phyloP scores from a whole-genome alignment of 768 basidiomycete genomes.

The Suillus subaureus region DNA sequence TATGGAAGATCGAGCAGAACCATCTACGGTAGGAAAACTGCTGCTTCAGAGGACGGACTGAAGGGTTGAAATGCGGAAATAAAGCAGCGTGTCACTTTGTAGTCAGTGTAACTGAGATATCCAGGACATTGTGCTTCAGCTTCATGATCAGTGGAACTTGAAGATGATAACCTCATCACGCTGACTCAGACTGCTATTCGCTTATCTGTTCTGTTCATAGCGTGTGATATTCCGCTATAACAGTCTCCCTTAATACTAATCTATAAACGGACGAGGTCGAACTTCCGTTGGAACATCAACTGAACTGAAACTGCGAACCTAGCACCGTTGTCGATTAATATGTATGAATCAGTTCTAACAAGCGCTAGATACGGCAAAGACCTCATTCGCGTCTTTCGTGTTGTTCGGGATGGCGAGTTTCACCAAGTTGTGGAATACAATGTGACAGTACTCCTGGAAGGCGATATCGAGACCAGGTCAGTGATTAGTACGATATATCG shows the following conservation, averaged over 20 bases:
- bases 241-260: background rate
- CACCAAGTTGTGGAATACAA: slow-evolving; percentile 86
- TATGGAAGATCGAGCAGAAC: background rate
- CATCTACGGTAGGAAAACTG: background rate
- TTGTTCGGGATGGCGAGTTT: slow-evolving; percentile 69
- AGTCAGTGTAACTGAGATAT: background rate
- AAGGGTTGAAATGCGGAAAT: background rate
- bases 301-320: background rate
- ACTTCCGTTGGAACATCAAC: background rate
- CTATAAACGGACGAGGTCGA: background rate
- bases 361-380: slow-evolving; percentile 85
- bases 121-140: background rate
- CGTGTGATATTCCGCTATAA: background rate
- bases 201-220: slow-evolving; percentile 1
- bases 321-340: background rate
- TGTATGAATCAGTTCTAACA: slow-evolving; percentile 34
- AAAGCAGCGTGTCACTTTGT: background rate
- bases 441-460: slow-evolving; percentile 79
- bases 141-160: background rate
- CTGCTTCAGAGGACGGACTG: background rate
- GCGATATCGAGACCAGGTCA: slow-evolving; percentile 77
- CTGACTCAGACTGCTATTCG: background rate
- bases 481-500: slow-evolving; percentile 2
- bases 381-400: slow-evolving; percentile 81
- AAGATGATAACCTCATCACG: background rate